A percentile compares a stretch with the other conserved stretches of the same genome.
phyloP scores from a whole-genome alignment of 2,329 filamentous ascomycete genomes.

The Penicillium sp. region DNA sequence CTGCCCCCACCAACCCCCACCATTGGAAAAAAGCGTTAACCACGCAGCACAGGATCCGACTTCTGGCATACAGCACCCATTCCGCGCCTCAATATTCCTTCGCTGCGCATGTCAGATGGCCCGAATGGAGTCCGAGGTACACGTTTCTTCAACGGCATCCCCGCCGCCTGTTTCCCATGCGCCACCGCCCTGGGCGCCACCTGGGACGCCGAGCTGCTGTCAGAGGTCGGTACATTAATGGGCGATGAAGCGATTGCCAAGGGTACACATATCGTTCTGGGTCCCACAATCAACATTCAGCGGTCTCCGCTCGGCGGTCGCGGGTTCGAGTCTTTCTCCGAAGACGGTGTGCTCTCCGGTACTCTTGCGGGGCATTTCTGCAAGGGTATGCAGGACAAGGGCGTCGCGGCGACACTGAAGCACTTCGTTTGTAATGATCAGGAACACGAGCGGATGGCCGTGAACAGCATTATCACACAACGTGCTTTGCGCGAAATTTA shows the following conservation, averaged over 20 bases:
- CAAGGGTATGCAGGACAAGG: constrained; percentile 70
- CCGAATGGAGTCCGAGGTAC: constrained; percentile 70
- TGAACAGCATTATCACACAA: constrained; percentile 47
- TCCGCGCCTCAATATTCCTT: constrained; percentile 62
- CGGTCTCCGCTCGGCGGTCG: constrained; percentile 79
- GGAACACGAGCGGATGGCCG: constrained; percentile 47
- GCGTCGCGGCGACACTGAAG: constrained; percentile 76
- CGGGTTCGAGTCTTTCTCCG: constrained; percentile 84
- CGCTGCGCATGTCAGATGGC: constrained; percentile 68
- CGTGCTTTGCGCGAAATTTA: constrained; percentile 64
- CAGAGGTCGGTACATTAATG: constrained; percentile 69
- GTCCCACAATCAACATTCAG: constrained; percentile 79
- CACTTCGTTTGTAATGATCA: constrained; percentile 55
- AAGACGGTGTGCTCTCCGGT: constrained; percentile 76
- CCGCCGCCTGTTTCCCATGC: constrained; percentile 77
- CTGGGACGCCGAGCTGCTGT: constrained; percentile 72
- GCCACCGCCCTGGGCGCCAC: constrained; percentile 77
- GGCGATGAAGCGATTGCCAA: constrained; percentile 72
- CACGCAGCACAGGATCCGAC: constrained; percentile 44
- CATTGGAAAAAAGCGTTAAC: not conserved
- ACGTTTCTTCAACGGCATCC: constrained; percentile 65
- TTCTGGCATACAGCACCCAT: constrained; percentile 71
- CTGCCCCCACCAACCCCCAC: not conserved
- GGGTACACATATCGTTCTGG: constrained; percentile 71
- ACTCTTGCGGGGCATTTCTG: constrained; percentile 72